Base-by-base conservation (phyloP, 176 grass and related monocot genomes). In the Metroxylon sagu region DNA sequence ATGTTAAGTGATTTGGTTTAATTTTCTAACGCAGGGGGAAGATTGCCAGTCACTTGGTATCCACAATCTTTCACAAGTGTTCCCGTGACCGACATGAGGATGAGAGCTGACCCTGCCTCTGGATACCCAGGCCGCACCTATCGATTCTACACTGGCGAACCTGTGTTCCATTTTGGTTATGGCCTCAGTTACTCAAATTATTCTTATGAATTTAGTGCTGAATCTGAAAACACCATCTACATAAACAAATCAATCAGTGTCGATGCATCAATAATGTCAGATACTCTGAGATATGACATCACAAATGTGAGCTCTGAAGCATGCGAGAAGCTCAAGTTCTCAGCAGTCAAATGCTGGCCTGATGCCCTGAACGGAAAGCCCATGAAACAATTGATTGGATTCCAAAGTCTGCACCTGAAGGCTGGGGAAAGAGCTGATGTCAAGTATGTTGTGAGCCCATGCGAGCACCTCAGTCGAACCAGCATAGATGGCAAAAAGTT, bases 141-240 rank as follows among this genome's bases (percentile, higher is more conserved):
- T 77, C 79, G 86, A 14, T 95, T 95, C 77, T 95, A 87, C 83
- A 8, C n/a, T 1, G 90, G 85, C 49, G 65, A 39, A 16, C 51
- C 85, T 1, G 49, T 95, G 14, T 95, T 75, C 80, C 66, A 71
- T 2, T 95, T 89, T 56, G 83, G 86, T 4, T 77, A 90, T 16
- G 90, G 83, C 27, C 82, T 95, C 27, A 95, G 90, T 74, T 95
- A 84, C 80, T 86, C 83, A 5, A 72, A 86, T n/a, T 89, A 81
- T 67, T 67, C 86, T 10, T 77, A 29, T 16, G 60, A 30, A 4
- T 59, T 91, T 0, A 49, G 61, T 6, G 50, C 14, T 16, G 16
- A 31, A 0, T 39, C 57, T 3, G 19, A 25, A 10, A 76, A 6
- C 67, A 56, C 30, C 1, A 55, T 61, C 16, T 43, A 67, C 5